Percentiles rank a stretch among this genome's conserved stretches.
These are phyloP conservation scores for Warburgia ugandensis DNA, from an alignment of 164 flowering plant species.

Conservation along the genomic window DNA sequence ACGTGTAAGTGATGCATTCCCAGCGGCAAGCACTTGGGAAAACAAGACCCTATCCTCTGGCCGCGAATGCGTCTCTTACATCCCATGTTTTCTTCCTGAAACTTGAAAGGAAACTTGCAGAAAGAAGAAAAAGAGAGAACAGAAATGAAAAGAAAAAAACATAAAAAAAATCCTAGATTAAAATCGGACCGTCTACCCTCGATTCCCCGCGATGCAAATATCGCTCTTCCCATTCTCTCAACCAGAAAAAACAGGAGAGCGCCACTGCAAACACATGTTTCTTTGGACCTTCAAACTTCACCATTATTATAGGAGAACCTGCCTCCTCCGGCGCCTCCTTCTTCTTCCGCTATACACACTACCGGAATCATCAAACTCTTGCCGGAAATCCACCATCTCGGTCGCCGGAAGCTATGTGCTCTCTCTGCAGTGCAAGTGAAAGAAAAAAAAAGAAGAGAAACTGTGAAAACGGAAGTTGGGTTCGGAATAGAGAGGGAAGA, in stretches of 20 bases:
- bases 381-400: conserved; percentile 2
- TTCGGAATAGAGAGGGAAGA: background rate
- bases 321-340: conserved; percentile 14
- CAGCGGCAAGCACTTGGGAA: conserved; percentile 26
- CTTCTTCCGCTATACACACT: conserved; percentile 13
- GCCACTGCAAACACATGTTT: conserved; percentile 39
- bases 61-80: conserved; percentile 83
- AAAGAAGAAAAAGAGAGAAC: conserved; percentile 6
- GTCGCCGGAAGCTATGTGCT: background rate
- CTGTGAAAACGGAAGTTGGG: background rate
- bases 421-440: background rate
- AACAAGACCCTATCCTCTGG: background rate
- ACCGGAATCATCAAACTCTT: conserved; percentile 8
- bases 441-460: background rate
- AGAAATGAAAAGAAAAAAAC: background rate
- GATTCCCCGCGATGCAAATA: conserved; percentile 76
- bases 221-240: conserved; percentile 51
- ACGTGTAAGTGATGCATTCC: conserved; percentile 72
- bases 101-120: too few species aligned
- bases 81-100: too few species aligned
- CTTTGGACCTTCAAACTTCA: conserved; percentile 9
- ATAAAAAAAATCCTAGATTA: background rate
- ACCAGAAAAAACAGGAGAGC: conserved; percentile 39
- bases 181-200: conserved; percentile 81
- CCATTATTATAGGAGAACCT: conserved; percentile 16